Base-by-base conservation (phyloP, 352 stramenopile species). In the Globisporangium takayamanum region DNA sequence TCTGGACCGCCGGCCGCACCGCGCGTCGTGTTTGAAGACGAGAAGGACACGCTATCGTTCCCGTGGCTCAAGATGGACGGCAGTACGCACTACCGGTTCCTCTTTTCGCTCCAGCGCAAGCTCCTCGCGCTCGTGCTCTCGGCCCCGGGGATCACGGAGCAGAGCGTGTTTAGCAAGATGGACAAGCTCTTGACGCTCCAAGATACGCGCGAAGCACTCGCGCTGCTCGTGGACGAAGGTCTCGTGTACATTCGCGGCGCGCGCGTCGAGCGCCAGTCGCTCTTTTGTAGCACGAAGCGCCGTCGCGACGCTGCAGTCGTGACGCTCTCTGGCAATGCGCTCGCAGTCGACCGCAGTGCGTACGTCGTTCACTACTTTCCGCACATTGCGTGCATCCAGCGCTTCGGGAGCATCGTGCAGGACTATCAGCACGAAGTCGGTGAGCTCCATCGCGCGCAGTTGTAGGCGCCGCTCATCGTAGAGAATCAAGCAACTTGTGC, bases 41-140 rank as follows among this genome's bases (percentile, higher is more conserved):
- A 89, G 56, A 89, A 89, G 62, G 74, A 92, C 51, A 86, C 74
- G 46, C 60, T 89, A 10, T 84, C 82, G 30, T 92, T 80, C 57
- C 83, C 83, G 28, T 93, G 83, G 83, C 69, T 91, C 28, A 89
- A 89, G 62, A 93, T 91, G 83, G 74, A 91, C 55, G 80, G 83
- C 30, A 76, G 70, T 52, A 80, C 74, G 33, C 89, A 93, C 57
- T 80, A 83, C 60, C 73, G 69, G 28, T 93, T 93, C 53, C 41
- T 93, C 16, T 87, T 89, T 28, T 72, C 76, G 26, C 84, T 93
- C 48, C 83, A 93, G 58, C 83, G 83, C 47, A 90, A 88, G 56
- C 50, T 93, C 46, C 59, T 93, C 22, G 53, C 74, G 26, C 67
- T 76, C 22, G 67, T 93, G 37, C 42, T 91, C 44, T 52, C 80